Percentiles rank a stretch among this genome's conserved stretches.
phyloP scores from a whole-genome alignment of 371 early-diverging fungal genomes.

The Smittium mucronatum region DNA sequence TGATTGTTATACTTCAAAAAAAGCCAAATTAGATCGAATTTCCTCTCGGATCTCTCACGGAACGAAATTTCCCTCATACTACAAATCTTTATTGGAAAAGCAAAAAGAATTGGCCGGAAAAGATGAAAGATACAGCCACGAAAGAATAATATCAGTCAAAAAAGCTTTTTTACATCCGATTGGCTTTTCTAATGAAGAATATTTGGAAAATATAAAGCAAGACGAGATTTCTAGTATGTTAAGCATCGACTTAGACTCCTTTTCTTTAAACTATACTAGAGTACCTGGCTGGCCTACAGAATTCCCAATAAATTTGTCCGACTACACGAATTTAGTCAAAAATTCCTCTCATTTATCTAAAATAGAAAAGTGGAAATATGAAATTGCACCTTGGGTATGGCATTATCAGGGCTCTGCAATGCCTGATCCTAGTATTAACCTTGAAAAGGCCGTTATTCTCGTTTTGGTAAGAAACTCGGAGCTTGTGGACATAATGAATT shows the following conservation, averaged over 20 bases:
- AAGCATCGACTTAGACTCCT: neutral
- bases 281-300: constrained; percentile 25
- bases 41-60: neutral
- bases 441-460: constrained; percentile 52
- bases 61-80: neutral
- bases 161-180: neutral
- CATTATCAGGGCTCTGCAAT: constrained; percentile 26
- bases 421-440: constrained; percentile 12
- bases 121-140: neutral
- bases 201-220: neutral
- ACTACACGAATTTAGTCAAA: constrained; percentile 18
- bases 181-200: neutral
- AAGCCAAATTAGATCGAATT: neutral
- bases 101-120: neutral
- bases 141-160: too few species aligned
- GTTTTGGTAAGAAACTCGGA: constrained; percentile 66
- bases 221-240: neutral
- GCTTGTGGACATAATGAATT: constrained; percentile 45
- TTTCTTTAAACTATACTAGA: constrained; percentile 7
- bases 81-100: neutral
- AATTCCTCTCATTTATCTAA: constrained; percentile 11
- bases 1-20: neutral
- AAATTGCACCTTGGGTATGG: constrained; percentile 35
- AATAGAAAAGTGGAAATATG: constrained; percentile 16
- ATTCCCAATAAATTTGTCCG: constrained; percentile 20